Base-by-base conservation (phyloP, 73 alveolate genomes). In the Symbiodinium pilosum region DNA sequence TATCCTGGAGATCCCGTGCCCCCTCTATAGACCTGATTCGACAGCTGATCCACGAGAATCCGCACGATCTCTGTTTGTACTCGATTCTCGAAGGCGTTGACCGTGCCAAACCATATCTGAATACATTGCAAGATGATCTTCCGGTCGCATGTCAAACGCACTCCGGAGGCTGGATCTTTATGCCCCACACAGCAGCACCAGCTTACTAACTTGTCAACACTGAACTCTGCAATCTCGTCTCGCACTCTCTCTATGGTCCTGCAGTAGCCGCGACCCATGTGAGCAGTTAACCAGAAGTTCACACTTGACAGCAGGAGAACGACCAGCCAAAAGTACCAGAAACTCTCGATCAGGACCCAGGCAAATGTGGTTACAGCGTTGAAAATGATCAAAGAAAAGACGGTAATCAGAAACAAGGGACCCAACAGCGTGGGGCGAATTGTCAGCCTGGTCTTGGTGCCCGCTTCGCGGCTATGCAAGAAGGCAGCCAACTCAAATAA, bases 121-220 rank as follows among this genome's bases (percentile, higher is more conserved):
- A 64, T 64, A 30, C 81, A 64, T 20, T 64, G 81, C 12, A 64
- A 64, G 39, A 64, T 64, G 81, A 64, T 30, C 81, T 20, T 64
- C 81, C 81, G 40, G 81, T 64, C 81, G 30, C 81, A 64, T 30
- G 81, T 20, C 81, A 64, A 34, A 28, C 39, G 81, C 81, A 64
- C 4, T 64, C 81, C 81, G 0, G 81, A 64, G 24, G 81, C 32
- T 64, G 81, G 81, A 28, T 64, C 81, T 30, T 64, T 64, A 38
- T 64, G 81, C 81, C 81, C 81, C 81, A 64, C 81, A 38, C 81
- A 64, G 30, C 81, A 64, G 34, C 81, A 64, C 81, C 81, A 64
- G 30, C 81, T 64, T 38, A 64, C 81, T 38, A 64, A 24, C 81
- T 64, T 64, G 41, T 30, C 81, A 24, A 64, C 81, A 64, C 81